A percentile compares a stretch with the other conserved stretches of the same genome.
These are phyloP conservation scores for Chaetomiaceae sp. DNA, from an alignment of 2,329 filamentous ascomycete species.

Conservation along the genomic window DNA sequence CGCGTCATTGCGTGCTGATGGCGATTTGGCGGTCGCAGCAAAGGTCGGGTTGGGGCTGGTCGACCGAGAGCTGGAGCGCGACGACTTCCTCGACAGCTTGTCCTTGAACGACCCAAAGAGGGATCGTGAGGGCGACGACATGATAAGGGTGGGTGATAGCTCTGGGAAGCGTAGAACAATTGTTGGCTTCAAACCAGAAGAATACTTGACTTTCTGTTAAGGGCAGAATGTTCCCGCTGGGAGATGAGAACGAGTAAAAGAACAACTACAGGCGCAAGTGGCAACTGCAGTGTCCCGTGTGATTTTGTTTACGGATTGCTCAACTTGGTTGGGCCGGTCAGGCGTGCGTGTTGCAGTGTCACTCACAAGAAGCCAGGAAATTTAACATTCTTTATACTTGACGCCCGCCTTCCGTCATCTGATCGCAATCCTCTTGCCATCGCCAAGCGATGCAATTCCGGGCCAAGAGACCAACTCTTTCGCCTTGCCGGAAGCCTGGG, in stretches of 20 bases:
- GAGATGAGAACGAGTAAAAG: neutral
- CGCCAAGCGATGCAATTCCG: too few species aligned
- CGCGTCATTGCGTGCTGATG: neutral
- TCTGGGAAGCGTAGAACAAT: too few species aligned
- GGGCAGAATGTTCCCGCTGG: too few species aligned
- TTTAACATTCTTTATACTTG: neutral
- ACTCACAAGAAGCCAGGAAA: too few species aligned
- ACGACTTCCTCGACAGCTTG: constrained; percentile 30
- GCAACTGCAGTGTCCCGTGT: too few species aligned
- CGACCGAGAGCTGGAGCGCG: constrained; percentile 14
- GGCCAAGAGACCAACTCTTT: too few species aligned
- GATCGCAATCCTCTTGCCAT: neutral
- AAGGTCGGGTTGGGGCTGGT: constrained; percentile 9
- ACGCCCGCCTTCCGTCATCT: neutral
- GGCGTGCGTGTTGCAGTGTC: too few species aligned
- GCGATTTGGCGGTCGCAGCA: neutral
- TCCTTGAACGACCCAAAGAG: constrained; percentile 31
- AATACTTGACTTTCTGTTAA: too few species aligned
- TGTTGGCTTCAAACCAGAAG: too few species aligned
- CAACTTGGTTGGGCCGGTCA: neutral
- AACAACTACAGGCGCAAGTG: neutral
- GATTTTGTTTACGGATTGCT: too few species aligned
- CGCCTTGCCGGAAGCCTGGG: too few species aligned
- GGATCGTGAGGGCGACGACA: constrained; percentile 5
- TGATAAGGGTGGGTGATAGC: constrained; percentile 5